Evolutionary conservation across 2,329 filamentous ascomycete species (phyloP).

Genomic region (Diaporthe ilicicola): DNA sequence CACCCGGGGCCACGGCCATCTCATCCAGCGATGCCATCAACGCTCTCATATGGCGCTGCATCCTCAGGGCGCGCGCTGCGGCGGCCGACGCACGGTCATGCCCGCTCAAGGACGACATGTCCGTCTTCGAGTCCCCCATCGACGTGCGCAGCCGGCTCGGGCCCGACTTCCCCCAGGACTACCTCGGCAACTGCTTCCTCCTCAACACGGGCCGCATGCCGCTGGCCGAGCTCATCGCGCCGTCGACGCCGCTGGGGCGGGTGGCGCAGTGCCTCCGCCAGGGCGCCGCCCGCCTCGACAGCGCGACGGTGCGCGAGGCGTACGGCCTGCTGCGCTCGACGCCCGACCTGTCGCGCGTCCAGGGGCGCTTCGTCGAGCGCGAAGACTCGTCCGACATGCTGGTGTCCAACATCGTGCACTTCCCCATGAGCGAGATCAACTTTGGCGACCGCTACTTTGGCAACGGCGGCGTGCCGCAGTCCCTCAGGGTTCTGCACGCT

Average conservation of each 20-base stretch:
- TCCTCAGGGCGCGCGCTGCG: background rate
- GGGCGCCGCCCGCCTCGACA: background rate
- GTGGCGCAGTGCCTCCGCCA: background rate
- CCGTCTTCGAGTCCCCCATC: background rate
- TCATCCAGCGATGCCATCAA: background rate
- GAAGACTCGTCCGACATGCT: slow-evolving; percentile 32
- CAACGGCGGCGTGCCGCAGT: background rate
- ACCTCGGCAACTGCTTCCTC: background rate
- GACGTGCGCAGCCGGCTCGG: background rate
- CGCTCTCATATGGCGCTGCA: background rate
- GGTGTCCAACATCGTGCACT: slow-evolving; percentile 1
- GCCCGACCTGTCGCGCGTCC: slow-evolving; percentile 43
- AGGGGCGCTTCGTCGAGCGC: slow-evolving; percentile 52
- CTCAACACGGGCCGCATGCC: background rate
- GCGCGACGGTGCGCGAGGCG: background rate
- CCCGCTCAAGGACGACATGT: background rate
- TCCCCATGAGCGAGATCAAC: background rate
- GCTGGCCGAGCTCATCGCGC: background rate
- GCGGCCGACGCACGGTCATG: background rate
- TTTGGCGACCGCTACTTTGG: slow-evolving; percentile 15
- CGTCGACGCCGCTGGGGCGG: background rate
- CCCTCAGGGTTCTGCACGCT: background rate
- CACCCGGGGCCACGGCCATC: background rate
- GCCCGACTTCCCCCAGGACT: background rate
- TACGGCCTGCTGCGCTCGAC: slow-evolving; percentile 33